A percentile compares a stretch with the other conserved stretches of the same genome.
These are phyloP conservation scores for Phytophthora pseudosyringae DNA, from an alignment of 352 stramenopile species.

Conservation along the genomic window DNA sequence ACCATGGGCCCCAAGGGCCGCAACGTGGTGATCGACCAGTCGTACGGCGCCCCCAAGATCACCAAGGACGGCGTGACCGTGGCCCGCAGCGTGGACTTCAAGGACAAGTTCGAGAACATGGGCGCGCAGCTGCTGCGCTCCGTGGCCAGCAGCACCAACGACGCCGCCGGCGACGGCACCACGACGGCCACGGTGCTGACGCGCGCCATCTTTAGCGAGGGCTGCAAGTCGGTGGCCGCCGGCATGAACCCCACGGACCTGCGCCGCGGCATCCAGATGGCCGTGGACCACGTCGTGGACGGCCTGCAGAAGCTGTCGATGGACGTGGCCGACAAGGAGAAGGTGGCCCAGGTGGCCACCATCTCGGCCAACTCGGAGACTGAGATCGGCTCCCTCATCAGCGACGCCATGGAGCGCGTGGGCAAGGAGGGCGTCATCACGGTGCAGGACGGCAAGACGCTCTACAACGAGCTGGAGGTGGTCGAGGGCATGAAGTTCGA, in stretches of 20 bases:
- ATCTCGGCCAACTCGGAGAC: slow-evolving; percentile 99
- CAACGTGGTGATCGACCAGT: slow-evolving; percentile 99
- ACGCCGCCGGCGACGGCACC: slow-evolving; percentile 99
- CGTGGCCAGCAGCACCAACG: slow-evolving; percentile 99
- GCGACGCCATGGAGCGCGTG: slow-evolving; percentile 99
- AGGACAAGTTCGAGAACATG: slow-evolving; percentile 88
- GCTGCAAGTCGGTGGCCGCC: slow-evolving; percentile 98
- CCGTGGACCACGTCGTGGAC: slow-evolving; percentile 96
- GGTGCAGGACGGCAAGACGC: slow-evolving; percentile 99
- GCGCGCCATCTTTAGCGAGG: slow-evolving; percentile 98
- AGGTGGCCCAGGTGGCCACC: slow-evolving; percentile 99
- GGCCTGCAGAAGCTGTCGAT: slow-evolving; percentile 96
- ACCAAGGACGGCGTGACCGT: slow-evolving; percentile 85
- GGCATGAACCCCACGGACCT: slow-evolving; percentile 99
- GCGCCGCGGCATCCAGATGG: slow-evolving; percentile 97
- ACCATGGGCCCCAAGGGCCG: slow-evolving; percentile 99
- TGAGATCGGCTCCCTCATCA: slow-evolving; percentile 98
- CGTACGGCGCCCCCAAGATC: slow-evolving; percentile 82
- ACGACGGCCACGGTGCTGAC: slow-evolving; percentile 99
- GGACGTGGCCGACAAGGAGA: slow-evolving; percentile 98
- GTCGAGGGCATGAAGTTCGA: slow-evolving; percentile 99
- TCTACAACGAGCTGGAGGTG: slow-evolving; percentile 99
- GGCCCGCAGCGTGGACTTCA: slow-evolving; percentile 80
- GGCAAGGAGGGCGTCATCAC: slow-evolving; percentile 99
- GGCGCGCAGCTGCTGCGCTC: slow-evolving; percentile 68